Conservation (phyloP, 2,329 filamentous ascomycete species). For the Pestalotiopsis sp. region DNA sequence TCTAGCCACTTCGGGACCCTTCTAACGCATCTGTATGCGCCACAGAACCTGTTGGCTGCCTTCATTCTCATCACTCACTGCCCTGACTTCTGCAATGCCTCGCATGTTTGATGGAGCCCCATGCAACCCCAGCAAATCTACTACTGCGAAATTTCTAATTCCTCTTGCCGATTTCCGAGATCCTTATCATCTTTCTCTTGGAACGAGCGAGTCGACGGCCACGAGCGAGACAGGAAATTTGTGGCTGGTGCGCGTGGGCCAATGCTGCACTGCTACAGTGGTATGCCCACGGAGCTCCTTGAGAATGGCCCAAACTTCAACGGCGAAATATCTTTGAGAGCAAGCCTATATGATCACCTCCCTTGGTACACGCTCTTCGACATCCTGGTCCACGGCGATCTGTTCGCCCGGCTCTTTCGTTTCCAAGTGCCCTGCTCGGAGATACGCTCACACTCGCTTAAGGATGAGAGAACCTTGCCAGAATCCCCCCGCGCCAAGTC, state of each 20-base stretch:
- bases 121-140: neutral
- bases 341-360: too few relatives aligned
- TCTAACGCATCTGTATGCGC: neutral
- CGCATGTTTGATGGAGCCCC: neutral
- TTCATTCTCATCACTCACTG: neutral
- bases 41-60: neutral
- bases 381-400: neutral
- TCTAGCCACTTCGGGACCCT: neutral
- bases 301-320: too few relatives aligned
- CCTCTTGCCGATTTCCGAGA: neutral
- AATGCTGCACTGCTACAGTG: neutral
- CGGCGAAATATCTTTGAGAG: too few relatives aligned
- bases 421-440: neutral
- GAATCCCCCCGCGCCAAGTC: slow-evolving; percentile 1
- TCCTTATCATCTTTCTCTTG: neutral
- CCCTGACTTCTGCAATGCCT: neutral
- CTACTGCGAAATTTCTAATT: neutral
- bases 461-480: neutral
- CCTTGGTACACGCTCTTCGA: neutral
- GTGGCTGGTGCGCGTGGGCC: neutral
- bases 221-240: neutral
- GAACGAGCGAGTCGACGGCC: neutral
- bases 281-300: too few relatives aligned
- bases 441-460: neutral
- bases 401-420: neutral